phyloP scores from a whole-genome alignment of 2,329 filamentous ascomycete genomes.

The Sphaerulina vaccinii region DNA sequence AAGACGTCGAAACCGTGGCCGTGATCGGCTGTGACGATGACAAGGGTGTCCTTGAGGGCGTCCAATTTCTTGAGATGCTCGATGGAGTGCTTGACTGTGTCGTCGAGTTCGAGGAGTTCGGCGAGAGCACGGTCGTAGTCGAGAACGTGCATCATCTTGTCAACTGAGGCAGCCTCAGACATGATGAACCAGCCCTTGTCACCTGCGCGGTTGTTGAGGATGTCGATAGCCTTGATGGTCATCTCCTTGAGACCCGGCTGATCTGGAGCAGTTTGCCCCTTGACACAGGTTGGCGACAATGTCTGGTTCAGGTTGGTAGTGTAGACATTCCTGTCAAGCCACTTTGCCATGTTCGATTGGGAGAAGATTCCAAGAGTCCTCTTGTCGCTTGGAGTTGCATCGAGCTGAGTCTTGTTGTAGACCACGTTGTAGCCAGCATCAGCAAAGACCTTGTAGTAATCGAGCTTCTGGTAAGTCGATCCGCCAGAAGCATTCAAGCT shows the following conservation, averaged over 20 bases:
- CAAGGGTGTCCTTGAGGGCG: constrained; percentile 70
- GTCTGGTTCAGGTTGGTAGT: constrained; percentile 64
- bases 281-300: constrained; percentile 68
- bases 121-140: constrained; percentile 85
- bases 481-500: constrained; percentile 47
- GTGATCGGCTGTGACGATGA: constrained; percentile 83
- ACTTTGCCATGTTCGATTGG: constrained; percentile 72
- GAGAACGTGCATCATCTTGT: constrained; percentile 85
- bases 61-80: constrained; percentile 65
- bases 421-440: constrained; percentile 70
- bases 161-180: constrained; percentile 80
- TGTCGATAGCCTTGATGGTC: constrained; percentile 64
- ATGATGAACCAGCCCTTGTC: constrained; percentile 79
- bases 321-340: constrained; percentile 81
- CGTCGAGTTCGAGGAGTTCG: constrained; percentile 81
- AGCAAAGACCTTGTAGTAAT: constrained; percentile 70
- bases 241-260: constrained; percentile 84
- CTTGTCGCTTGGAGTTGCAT: constrained; percentile 55
- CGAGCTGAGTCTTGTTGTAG: constrained; percentile 71
- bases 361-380: constrained; percentile 77
- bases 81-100: constrained; percentile 75
- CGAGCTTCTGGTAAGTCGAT: constrained; percentile 65
- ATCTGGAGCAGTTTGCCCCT: constrained; percentile 61
- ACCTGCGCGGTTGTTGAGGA: constrained; percentile 52
- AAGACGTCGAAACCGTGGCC: constrained; percentile 88